These are phyloP conservation scores for Trichoderma cornu-damae DNA, from an alignment of 2,329 filamentous ascomycete genomes.

Conservation along the genomic window DNA sequence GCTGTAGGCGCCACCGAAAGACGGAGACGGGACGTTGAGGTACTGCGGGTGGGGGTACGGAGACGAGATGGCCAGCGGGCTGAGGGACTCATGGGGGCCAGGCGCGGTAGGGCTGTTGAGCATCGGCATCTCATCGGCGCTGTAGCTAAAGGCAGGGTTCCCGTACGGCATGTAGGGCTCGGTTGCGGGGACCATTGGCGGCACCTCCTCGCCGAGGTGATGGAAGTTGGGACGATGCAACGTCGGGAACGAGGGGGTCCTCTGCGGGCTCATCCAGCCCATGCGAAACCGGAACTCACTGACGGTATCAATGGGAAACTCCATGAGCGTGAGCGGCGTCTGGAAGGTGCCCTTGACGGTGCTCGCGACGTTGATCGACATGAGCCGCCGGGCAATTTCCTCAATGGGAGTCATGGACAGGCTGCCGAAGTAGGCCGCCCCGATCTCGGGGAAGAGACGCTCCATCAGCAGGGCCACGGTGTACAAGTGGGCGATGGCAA, in stretches of 20 bases:
- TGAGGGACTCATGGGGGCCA: constrained; percentile 42
- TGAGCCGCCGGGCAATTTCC: constrained; percentile 73
- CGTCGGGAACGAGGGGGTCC: constrained; percentile 57
- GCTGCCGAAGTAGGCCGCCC: constrained; percentile 79
- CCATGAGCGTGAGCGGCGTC: constrained; percentile 63
- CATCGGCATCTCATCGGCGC: constrained; percentile 56
- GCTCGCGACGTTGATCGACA: constrained; percentile 60
- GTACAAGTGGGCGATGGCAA: constrained; percentile 88
- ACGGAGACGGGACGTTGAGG: constrained; percentile 58
- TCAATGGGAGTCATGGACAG: constrained; percentile 77
- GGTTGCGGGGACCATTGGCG: constrained; percentile 38
- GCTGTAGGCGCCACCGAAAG: constrained; percentile 54
- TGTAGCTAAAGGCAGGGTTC: constrained; percentile 59
- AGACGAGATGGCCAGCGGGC: constrained; percentile 52
- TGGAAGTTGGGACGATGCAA: constrained; percentile 54
- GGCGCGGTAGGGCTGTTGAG: constrained; percentile 45
- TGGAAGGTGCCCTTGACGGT: constrained; percentile 53
- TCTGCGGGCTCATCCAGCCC: constrained; percentile 58
- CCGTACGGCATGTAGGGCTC: constrained; percentile 49
- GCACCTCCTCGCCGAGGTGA: constrained; percentile 39
- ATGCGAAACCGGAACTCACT: constrained; percentile 64
- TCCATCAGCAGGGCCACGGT: constrained; percentile 82
- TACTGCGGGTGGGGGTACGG: constrained; percentile 53
- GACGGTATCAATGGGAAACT: constrained; percentile 65
- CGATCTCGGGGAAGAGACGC: constrained; percentile 85